Base-by-base conservation (phyloP, 257 asterid genomes). In the Plantago elongata region DNA sequence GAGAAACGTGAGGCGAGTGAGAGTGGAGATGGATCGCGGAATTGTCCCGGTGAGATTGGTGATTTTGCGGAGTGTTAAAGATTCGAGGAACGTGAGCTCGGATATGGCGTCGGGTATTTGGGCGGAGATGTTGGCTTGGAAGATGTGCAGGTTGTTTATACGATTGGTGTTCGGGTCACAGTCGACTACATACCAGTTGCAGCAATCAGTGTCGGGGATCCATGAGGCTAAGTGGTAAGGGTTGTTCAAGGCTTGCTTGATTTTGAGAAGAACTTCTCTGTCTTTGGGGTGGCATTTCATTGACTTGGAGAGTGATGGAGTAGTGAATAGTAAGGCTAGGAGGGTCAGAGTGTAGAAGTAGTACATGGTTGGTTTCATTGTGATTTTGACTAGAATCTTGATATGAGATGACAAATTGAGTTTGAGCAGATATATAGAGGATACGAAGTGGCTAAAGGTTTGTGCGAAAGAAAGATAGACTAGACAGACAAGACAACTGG, bases 181-280 rank as follows among this genome's bases (percentile, higher is more conserved):
- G 3, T 71, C 22, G 3, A 83, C 71, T 29, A 66, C 74, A 61
- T 56, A 67, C 96, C 89, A 88, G 5, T 30, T 2, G 66, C 94
- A 87, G 54, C 94, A 87, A 50, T 81, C 91, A 13, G 82, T 76
- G 54, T 50, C 27, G n/a, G 89, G 83, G 9, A 68, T 45, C 94
- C 94, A 87, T 0, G 85, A 73, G 66, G 78, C 54, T 17, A 78
- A 64, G 34, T 78, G 64, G 71, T 74, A 72, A 6, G 86, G 77
- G 52, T 82, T 78, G 71, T 77, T 69, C 46, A 81, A 62, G 40
- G 54, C 68, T 48, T 64, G 37, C 11, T 83, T 78, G 83, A 83
- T 72, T 57, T 66, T 13, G 15, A 83, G 67, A 50, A 83, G 90
- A 40, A 71, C 82, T 52, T 74, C 43, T 44, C 81, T 78, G 77